Evolutionary conservation across 169 alveolate species (phyloP), one percentile per base, ranked within the genome.

Genomic region (Eimeria falciformis): DNA sequence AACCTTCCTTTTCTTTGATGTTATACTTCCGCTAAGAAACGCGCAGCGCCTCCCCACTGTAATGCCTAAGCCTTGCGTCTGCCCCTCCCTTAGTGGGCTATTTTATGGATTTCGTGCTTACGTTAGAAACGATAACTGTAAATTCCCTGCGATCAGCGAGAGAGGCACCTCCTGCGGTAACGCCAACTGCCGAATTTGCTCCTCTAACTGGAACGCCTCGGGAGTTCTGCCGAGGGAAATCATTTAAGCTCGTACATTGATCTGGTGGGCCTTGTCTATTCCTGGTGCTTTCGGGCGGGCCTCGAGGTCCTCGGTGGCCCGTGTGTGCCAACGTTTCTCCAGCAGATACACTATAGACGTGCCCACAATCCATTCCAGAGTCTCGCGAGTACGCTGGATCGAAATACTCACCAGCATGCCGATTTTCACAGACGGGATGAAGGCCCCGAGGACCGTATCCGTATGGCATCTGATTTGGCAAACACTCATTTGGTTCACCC

Each of bases 101-200:
- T 21, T 50, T 50, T 21, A 50, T 12, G 62, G 1, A 50, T 21
- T 50, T 50, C 62, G 18, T 50, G 17, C 89, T 53, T 37, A 81
- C 89, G 11, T 81, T 81, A 18, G 89, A 81, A 81, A 81, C 89
- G 27, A 81, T 81, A 33, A 81, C 89, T 37, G 73, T 81, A 75
- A 81, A 81, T 46, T 81, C 89, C 75, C 9, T 81, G 25, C 89
- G 37, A 27, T 81, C 75, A 6, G 89, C 56, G 37, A 81, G 47
- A 7, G 75, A 53, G 18, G 77, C 75, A 37, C 75, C 56, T 7
- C 62, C 62, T 11, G 43, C 88, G 21, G 75, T 3, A 37, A 53
- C 89, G 43, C 45, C 89, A 0, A 75, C 18, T 55, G 89, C 50
- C n/a, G 55, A n/a, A 56, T 25, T 40, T 53, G 89, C 89, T 11